Conservation (phyloP, 176 grass and related monocot species). For the Themeda triandra region DNA sequence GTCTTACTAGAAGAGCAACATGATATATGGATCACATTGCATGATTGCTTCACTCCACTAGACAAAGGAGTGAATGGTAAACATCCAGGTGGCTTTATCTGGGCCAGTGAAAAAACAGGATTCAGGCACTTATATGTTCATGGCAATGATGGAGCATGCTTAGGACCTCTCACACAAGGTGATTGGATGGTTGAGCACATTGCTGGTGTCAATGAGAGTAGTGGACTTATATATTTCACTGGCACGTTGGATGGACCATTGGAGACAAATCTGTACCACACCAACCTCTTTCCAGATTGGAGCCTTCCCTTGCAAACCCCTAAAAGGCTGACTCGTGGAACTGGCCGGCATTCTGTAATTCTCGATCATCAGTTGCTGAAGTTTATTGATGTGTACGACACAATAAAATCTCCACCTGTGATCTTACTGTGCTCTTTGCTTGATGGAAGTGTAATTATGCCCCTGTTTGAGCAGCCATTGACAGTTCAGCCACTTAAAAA, state of each 20-base stretch:
- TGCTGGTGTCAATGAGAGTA: constrained; percentile 85
- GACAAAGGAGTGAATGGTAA: constrained; percentile 68
- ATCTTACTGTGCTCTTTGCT: constrained; percentile 79
- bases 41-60: constrained; percentile 92
- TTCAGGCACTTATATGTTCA: constrained; percentile 95
- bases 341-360: constrained; percentile 81
- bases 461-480: constrained; percentile 74
- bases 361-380: constrained; percentile 91
- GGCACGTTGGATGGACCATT: constrained; percentile 88
- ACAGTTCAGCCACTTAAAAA: constrained; percentile 59
- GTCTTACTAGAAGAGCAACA: constrained; percentile 72
- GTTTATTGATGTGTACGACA: constrained; percentile 96
- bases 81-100: constrained; percentile 78
- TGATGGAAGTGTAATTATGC: constrained; percentile 85
- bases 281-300: constrained; percentile 80
- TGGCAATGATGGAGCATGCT: constrained; percentile 68
- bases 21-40: constrained; percentile 79
- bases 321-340: constrained; percentile 80
- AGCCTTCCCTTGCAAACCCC: constrained; percentile 62
- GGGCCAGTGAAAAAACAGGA: constrained; percentile 97
- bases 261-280: constrained; percentile 81
- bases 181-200: constrained; percentile 98
- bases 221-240: constrained; percentile 82
- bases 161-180: constrained; percentile 89
- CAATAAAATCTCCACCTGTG: constrained; percentile 72